Conservation (phyloP, 352 stramenopile species). For the Thraustotheca clavata region DNA sequence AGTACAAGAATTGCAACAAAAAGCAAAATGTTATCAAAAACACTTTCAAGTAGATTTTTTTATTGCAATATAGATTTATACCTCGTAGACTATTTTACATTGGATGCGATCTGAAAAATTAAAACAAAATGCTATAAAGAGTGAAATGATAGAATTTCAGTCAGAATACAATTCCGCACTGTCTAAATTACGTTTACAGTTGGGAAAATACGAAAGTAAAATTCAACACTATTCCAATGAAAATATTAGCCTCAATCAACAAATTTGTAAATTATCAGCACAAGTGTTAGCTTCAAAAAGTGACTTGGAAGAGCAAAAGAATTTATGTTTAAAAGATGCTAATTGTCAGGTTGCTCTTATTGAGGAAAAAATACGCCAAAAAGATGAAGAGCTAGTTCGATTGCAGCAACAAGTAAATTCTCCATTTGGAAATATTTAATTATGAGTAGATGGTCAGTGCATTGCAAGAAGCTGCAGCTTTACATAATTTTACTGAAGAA, state of each 20-base stretch:
- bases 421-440: not conserved
- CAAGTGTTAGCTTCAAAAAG: slow-evolving; percentile 24
- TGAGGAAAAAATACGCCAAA: not conserved
- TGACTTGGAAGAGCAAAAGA: slow-evolving; percentile 13
- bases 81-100: slow-evolving; percentile 34
- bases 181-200: slow-evolving; percentile 13
- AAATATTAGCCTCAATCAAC: slow-evolving; percentile 13
- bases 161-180: no score
- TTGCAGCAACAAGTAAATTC: not conserved
- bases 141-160: slow-evolving; percentile 34
- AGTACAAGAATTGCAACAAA: slow-evolving; percentile 63
- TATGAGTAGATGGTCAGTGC: not conserved
- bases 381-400: not conserved
- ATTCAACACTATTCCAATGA: slow-evolving; percentile 23
- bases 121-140: slow-evolving; percentile 31
- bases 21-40: slow-evolving; percentile 59
- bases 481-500: not conserved
- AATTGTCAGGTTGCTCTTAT: not conserved
- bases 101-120: slow-evolving; percentile 57
- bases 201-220: slow-evolving; percentile 15
- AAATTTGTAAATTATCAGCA: slow-evolving; percentile 10
- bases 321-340: not conserved
- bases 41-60: slow-evolving; percentile 41
- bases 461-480: not conserved
- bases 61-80: slow-evolving; percentile 20